Evolutionary conservation across 805 yeast species (phyloP), one percentile per base, ranked within the genome.

Genomic region (Zygosaccharomyces bailii): DNA sequence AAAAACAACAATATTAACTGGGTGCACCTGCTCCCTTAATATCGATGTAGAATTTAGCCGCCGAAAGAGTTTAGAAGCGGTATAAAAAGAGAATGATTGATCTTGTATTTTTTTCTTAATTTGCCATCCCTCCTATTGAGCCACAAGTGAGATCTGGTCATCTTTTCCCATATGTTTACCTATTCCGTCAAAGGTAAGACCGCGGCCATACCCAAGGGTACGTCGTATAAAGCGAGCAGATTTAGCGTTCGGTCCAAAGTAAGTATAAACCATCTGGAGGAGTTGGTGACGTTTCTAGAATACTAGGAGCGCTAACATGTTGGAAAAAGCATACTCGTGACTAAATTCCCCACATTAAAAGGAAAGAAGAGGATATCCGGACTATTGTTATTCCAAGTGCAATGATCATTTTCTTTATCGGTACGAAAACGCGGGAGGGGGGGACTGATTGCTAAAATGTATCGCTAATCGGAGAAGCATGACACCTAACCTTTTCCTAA

Each of bases 61-160:
- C 40, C 40, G 40, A 37, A 13, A 11, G 7, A 25, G 18, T 25
- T 20, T 17, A 11, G 32, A 25, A 17, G n/a, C n/a, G 16, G 19
- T 37, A 37, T 37, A 37, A 24, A 37, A 37, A 25, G 33, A 37
- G 40, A 25, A 19, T 8, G 17, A 25, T 23, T 4, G 32, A 16
- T 25, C 25, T 21, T 21, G 25, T 13, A 14, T 25, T 37, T 25
- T 37, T 25, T 16, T 17, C 30, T 21, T 21, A 13, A 16, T 35
- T 37, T 24, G 27, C 32, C 8, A 21, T 34, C 30, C n/a, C n/a
- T 35, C 21, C 40, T 17, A 24, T 37, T 24, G 40, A 25, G 20
- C 40, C 40, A 37, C 40, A 37, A 37, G 33, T 16, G 18, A 27
- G 31, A 25, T 24, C 21, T 25, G 33, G 25, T 37, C 32, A 25